phyloP scores from a whole-genome alignment of 2,329 filamentous ascomycete genomes.

The Talaromyces sp. region DNA sequence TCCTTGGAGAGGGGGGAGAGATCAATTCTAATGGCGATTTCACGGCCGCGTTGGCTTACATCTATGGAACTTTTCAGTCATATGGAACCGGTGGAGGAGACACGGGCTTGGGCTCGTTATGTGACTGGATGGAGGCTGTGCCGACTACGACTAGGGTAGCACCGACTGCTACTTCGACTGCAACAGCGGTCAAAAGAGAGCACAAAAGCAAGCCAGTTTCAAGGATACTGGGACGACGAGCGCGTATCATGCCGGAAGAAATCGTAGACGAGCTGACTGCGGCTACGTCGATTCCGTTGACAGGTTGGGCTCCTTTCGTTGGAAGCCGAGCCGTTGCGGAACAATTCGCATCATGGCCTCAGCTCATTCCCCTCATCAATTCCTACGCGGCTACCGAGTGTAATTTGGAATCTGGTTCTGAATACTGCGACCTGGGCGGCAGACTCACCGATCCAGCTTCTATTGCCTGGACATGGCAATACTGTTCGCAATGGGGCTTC shows the following conservation, averaged over 20 bases:
- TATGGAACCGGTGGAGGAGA: slow-evolving; percentile 41
- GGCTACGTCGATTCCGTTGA: slow-evolving; percentile 30
- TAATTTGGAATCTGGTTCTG: slow-evolving; percentile 24
- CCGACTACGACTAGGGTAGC: not conserved
- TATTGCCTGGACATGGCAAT: slow-evolving; percentile 52
- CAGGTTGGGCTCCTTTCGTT: slow-evolving; percentile 41
- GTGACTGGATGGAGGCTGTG: slow-evolving; percentile 43
- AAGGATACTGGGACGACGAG: not conserved
- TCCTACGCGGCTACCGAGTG: slow-evolving; percentile 41
- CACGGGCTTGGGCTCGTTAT: slow-evolving; percentile 41
- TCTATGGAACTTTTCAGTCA: slow-evolving; percentile 44
- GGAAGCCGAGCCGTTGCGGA: slow-evolving; percentile 42
- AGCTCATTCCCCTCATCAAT: slow-evolving; percentile 39
- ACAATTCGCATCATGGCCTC: slow-evolving; percentile 42
- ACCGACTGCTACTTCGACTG: slow-evolving; percentile 4
- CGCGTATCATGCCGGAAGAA: not conserved
- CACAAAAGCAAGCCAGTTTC: not conserved
- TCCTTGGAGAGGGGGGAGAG: slow-evolving; percentile 47
- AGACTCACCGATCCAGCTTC: slow-evolving; percentile 32
- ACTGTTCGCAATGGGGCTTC: slow-evolving; percentile 53
- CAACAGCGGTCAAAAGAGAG: slow-evolving; percentile 1
- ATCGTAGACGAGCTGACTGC: not conserved
- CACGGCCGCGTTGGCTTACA: slow-evolving; percentile 40
- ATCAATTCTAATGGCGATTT: slow-evolving; percentile 48
- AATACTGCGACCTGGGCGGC: slow-evolving; percentile 39